phyloP scores from a whole-genome alignment of 768 basidiomycete species.

The Paxillus involutus region DNA sequence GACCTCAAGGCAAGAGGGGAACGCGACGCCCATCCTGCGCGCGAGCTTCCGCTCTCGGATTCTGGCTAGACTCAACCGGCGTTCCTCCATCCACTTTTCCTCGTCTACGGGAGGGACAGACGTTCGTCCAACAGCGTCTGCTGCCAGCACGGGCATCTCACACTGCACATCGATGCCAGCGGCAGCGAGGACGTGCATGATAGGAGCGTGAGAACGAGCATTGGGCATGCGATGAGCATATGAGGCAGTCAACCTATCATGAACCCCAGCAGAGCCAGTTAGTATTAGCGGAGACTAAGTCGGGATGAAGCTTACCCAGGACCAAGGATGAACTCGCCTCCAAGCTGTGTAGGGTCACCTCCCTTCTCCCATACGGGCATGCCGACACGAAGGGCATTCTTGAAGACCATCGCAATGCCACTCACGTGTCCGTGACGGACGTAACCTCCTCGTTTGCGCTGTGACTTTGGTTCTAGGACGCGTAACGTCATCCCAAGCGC shows the following conservation, averaged over 20 bases:
- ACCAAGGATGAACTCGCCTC: constrained; percentile 84
- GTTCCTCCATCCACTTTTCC: constrained; percentile 37
- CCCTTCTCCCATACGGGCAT: constrained; percentile 84
- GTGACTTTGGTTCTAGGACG: constrained; percentile 41
- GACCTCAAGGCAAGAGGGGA: constrained; percentile 10
- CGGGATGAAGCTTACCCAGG: constrained; percentile 51
- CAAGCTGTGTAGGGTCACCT: constrained; percentile 76
- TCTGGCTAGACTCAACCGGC: constrained; percentile 29
- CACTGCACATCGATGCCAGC: constrained; percentile 45
- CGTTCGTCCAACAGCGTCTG: constrained; percentile 5
- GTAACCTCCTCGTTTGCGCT: constrained; percentile 54
- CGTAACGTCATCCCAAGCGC: constrained; percentile 74
- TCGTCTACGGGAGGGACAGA: constrained; percentile 20
- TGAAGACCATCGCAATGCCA: constrained; percentile 73
- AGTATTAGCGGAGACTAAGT: not conserved
- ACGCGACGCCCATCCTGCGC: constrained; percentile 28
- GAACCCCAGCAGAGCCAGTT: not conserved
- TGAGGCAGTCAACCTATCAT: constrained; percentile 54
- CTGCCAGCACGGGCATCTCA: constrained; percentile 15
- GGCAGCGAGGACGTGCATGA: constrained; percentile 63
- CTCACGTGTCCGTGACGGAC: constrained; percentile 62
- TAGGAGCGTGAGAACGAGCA: constrained; percentile 71
- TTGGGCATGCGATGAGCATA: constrained; percentile 87
- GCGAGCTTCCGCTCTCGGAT: constrained; percentile 34
- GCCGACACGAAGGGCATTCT: constrained; percentile 66